phyloP scores from a whole-genome alignment of 116 monocot species.

The Dioscorea cayenensis region DNA sequence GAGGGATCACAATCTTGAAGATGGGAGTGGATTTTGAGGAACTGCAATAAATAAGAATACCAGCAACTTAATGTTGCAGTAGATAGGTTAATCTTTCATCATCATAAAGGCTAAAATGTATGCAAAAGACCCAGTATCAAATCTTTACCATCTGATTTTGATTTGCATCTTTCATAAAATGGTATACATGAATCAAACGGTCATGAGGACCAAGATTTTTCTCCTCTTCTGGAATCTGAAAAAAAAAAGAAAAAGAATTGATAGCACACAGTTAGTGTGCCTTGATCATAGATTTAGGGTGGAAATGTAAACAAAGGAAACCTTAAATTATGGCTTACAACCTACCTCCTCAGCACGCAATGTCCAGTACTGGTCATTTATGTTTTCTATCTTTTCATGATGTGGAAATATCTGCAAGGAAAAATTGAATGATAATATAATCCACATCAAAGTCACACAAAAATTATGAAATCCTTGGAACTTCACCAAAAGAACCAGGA shows the following conservation, averaged over 20 bases:
- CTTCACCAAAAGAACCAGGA: too few species aligned
- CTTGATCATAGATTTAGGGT: neutral
- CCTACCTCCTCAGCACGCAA: constrained; percentile 92
- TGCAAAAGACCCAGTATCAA: neutral
- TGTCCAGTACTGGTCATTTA: constrained; percentile 97
- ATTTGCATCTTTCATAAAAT: constrained; percentile 72
- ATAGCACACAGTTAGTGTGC: neutral
- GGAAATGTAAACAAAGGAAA: too few species aligned
- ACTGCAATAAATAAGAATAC: too few species aligned
- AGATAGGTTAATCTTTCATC: too few species aligned
- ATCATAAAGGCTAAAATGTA: neutral
- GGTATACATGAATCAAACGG: constrained; percentile 96
- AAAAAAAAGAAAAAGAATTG: neutral
- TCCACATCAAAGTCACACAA: too few species aligned
- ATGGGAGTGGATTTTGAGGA: too few species aligned
- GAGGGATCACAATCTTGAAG: neutral
- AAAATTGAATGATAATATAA: neutral
- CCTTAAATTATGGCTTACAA: neutral
- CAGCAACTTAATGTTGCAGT: too few species aligned
- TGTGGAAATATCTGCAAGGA: constrained; percentile 72
- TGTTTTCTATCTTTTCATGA: constrained; percentile 86
- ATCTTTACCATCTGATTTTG: constrained; percentile 68
- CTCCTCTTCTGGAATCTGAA: constrained; percentile 96
- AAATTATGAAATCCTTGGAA: too few species aligned
- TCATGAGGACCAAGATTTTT: constrained; percentile 79